A percentile compares a stretch with the other conserved stretches of the same genome.
Conservation (phyloP, 2,329 filamentous ascomycete genomes). For the Phaeosphaeria sp. region DNA sequence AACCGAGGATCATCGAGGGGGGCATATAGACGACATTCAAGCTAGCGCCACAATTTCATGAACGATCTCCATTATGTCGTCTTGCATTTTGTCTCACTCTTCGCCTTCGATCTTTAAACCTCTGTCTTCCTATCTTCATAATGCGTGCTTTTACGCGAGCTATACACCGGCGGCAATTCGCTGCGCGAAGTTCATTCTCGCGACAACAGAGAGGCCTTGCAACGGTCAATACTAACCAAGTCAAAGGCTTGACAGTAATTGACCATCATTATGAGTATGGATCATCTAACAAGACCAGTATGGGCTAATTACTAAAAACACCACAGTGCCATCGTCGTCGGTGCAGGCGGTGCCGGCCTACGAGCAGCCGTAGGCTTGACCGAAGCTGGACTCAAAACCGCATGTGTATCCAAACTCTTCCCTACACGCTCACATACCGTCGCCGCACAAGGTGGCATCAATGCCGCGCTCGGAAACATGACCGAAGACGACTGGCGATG, state of each 20-base stretch:
- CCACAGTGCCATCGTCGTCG: slow-evolving; percentile 51
- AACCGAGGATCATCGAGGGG: slow-evolving; percentile 33
- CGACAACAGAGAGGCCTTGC: slow-evolving; percentile 20
- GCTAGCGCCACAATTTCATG: slow-evolving; percentile 20
- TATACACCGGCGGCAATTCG: slow-evolving; percentile 23
- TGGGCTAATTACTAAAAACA: slow-evolving; percentile 3
- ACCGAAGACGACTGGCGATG: slow-evolving; percentile 64
- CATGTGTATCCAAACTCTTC: slow-evolving; percentile 69
- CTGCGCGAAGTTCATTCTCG: slow-evolving; percentile 10
- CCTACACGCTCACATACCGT: slow-evolving; percentile 70
- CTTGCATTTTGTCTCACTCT: slow-evolving; percentile 6
- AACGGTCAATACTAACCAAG: slow-evolving; percentile 21
- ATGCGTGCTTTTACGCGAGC: slow-evolving; percentile 37
- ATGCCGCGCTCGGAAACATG: slow-evolving; percentile 64
- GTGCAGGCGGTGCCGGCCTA: slow-evolving; percentile 67
- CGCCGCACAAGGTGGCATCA: slow-evolving; percentile 71
- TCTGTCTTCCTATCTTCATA: slow-evolving; percentile 1
- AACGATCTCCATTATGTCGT: slow-evolving; percentile 1
- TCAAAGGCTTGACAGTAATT: slow-evolving; percentile 34
- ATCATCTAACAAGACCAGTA: background rate
- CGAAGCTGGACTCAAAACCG: slow-evolving; percentile 69
- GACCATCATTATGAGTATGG: slow-evolving; percentile 46
- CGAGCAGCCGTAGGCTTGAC: slow-evolving; percentile 69
- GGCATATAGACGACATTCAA: slow-evolving; percentile 19
- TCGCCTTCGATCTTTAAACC: background rate